phyloP scores from a whole-genome alignment of 805 yeast species.

The Starmerella vitae region DNA sequence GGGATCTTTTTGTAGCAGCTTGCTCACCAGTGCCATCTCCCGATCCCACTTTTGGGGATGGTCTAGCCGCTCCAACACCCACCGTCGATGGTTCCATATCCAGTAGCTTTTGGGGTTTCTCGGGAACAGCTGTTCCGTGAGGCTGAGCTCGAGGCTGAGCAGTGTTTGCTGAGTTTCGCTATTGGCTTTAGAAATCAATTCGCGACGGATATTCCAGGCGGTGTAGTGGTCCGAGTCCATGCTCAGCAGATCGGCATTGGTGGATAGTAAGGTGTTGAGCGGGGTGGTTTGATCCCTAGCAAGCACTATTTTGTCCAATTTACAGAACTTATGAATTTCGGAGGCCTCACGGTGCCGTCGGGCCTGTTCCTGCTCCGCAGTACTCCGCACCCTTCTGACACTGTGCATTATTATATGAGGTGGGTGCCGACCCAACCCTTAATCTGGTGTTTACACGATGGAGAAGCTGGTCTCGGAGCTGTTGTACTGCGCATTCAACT shows the following conservation, averaged over 20 bases:
- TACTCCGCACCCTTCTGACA: constrained; percentile 44
- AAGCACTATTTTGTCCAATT: constrained; percentile 32
- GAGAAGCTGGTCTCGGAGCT: constrained; percentile 41
- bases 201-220: constrained; percentile 79
- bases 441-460: background rate
- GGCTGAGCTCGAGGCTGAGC: constrained; percentile 45
- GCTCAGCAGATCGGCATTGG: constrained; percentile 45
- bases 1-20: constrained; percentile 55
- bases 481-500: constrained; percentile 67
- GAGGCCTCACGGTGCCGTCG: constrained; percentile 46
- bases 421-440: too few species aligned
- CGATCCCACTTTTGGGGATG: constrained; percentile 43
- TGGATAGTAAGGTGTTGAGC: constrained; percentile 32
- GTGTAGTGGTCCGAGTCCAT: constrained; percentile 81
- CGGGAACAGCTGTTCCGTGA: constrained; percentile 45
- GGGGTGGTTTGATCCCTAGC: constrained; percentile 25
- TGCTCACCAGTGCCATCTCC: constrained; percentile 58
- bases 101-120: constrained; percentile 82
- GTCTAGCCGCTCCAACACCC: constrained; percentile 44
- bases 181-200: constrained; percentile 30
- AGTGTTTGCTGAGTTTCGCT: constrained; percentile 16
- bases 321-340: constrained; percentile 45
- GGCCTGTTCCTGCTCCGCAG: constrained; percentile 41
- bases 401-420: too few species aligned
- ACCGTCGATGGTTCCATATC: constrained; percentile 88